Conservation (phyloP, 2,329 filamentous ascomycete genomes). For the Penicillium nordicum region DNA sequence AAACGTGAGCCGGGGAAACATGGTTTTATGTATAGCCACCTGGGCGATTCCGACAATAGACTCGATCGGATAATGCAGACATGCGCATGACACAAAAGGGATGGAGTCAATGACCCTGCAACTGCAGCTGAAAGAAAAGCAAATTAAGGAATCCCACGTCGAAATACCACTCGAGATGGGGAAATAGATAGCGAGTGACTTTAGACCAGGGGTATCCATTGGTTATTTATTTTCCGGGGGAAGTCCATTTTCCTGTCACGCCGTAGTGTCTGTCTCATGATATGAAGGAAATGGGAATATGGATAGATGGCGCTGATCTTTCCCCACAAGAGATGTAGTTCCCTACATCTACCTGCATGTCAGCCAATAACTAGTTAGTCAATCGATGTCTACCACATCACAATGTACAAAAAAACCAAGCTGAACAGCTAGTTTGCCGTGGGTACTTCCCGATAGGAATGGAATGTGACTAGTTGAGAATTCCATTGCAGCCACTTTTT, state of each 20-base stretch:
- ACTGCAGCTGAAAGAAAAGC: not conserved
- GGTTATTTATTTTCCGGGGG: slow-evolving; percentile 1
- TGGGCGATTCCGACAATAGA: not conserved
- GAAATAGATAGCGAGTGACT: slow-evolving; percentile 18
- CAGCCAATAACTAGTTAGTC: slow-evolving; percentile 3
- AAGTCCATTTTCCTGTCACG: slow-evolving; percentile 11
- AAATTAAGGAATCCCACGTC: slow-evolving; percentile 15
- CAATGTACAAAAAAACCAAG: slow-evolving; percentile 3
- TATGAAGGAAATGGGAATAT: slow-evolving; percentile 12
- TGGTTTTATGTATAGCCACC: slow-evolving; percentile 13
- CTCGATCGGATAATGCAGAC: slow-evolving; percentile 4
- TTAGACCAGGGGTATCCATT: slow-evolving; percentile 3
- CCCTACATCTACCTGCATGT: slow-evolving; percentile 10
- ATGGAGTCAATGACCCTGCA: not conserved
- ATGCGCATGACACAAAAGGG: slow-evolving; percentile 13
- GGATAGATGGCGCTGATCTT: slow-evolving; percentile 20
- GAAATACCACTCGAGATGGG: slow-evolving; percentile 19
- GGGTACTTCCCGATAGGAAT: slow-evolving; percentile 11
- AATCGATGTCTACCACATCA: slow-evolving; percentile 6
- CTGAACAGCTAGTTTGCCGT: slow-evolving; percentile 5
- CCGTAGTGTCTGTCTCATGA: slow-evolving; percentile 19
- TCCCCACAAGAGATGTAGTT: slow-evolving; percentile 9
- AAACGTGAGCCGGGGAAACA: slow-evolving; percentile 2
- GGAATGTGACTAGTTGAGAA: slow-evolving; percentile 24
- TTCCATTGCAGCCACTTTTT: slow-evolving; percentile 16